Conservation (phyloP, 2,329 filamentous ascomycete genomes). For the Erysiphe pulchra region DNA sequence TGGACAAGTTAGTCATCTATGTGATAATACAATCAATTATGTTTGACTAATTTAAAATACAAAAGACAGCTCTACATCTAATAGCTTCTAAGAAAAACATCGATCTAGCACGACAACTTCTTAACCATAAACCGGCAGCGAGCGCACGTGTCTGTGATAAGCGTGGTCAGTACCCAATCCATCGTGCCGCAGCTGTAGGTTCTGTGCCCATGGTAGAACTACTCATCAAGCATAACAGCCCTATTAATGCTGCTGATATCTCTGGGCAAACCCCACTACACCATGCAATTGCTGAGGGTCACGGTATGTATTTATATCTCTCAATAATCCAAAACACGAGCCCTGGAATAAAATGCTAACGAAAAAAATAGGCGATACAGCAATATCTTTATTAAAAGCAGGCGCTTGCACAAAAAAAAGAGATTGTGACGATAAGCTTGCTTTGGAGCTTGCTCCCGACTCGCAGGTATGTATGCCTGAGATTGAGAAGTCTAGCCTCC, state of each 20-base stretch:
- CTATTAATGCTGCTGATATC: conserved; percentile 58
- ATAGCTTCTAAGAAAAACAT: conserved; percentile 74
- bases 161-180: conserved; percentile 70
- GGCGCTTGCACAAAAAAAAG: conserved; percentile 63
- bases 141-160: conserved; percentile 61
- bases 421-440: conserved; percentile 41
- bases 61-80: conserved; percentile 69
- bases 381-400: conserved; percentile 55
- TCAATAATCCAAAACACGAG: not conserved
- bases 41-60: conserved; percentile 1
- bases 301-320: conserved; percentile 21
- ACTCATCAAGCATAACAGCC: conserved; percentile 51
- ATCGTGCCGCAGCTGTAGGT: conserved; percentile 75
- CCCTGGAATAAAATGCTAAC: not conserved
- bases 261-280: conserved; percentile 76
- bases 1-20: conserved; percentile 26
- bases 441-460: conserved; percentile 69
- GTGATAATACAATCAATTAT: not conserved
- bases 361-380: conserved; percentile 37
- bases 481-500: not conserved
- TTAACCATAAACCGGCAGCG: conserved; percentile 42
- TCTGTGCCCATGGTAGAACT: conserved; percentile 68
- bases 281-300: conserved; percentile 56
- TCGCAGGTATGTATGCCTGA: conserved; percentile 35
- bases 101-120: conserved; percentile 52